Base-by-base conservation (phyloP, 2,329 filamentous ascomycete species). In the Verticillium dahliae region DNA sequence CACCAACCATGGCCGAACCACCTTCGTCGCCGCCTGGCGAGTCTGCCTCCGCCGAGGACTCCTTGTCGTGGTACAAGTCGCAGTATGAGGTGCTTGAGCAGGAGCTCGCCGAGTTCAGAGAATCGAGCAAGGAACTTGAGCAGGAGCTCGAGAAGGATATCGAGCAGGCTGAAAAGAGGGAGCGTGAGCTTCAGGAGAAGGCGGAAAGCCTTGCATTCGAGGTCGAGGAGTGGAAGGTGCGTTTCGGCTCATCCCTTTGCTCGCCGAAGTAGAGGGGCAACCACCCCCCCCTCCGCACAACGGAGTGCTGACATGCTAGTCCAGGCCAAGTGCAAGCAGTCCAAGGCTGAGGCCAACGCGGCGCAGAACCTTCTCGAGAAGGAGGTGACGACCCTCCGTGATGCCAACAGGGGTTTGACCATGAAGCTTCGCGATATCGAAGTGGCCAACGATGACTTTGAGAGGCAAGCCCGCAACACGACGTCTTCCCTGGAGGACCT, bases 141-240 rank as follows among this genome's bases (percentile, higher is more conserved):
- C 86, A 90, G 57, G 95, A 98, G 76, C 81, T 99, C 60, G 95
- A 99, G 76, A 96, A 93, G 80, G 95, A 99, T 74, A 89, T 99
- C 62, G 94, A 98, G 70, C 90, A 91, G 55, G 93, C 93, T 55
- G 95, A 99, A 81, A 96, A 96, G 80, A 86, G 92, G 69, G 94
- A 98, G 78, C 85, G 92, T 65, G 81, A 87, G 66, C 77, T 97
- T 68, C 89, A 93, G 74, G 90, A 96, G 74, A 96, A 94, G 79
- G 90, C 91, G 1, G 94, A 98, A 75, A 84, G 82, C 41, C 76
- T 96, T 65, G 86, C 84, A 58, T 99, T 92, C 71, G 93, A 98
- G 75, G 93, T 95, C 0, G 92, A 98, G 62, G 95, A 99, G 77
- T 99, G 95, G 95, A 98, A 98, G 88, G 92, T 94, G 80, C 75